These are phyloP conservation scores for Dioszegia aurantiaca DNA, from an alignment of 768 basidiomycete genomes.

Conservation along the genomic window DNA sequence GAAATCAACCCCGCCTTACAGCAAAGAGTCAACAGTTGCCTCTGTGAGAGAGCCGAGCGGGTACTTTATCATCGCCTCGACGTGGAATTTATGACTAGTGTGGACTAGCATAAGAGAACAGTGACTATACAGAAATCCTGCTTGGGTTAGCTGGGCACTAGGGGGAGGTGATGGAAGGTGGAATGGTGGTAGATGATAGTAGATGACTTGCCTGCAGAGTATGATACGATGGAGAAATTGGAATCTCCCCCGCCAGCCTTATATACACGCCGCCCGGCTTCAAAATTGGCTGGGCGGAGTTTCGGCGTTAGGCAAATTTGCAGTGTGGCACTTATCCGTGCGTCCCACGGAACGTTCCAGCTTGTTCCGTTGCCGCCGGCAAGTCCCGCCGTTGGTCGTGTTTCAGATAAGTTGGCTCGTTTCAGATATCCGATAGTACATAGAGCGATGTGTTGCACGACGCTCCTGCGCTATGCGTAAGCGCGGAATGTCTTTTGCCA, in stretches of 20 bases:
- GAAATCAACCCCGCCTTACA: constrained; percentile 26
- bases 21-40: constrained; percentile 27
- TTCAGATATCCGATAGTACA: too few relatives aligned
- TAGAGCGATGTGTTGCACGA: too few relatives aligned
- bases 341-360: neutral
- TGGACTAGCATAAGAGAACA: constrained; percentile 50
- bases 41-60: constrained; percentile 50
- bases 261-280: constrained; percentile 5
- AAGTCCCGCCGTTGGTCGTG: too few relatives aligned
- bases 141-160: constrained; percentile 9
- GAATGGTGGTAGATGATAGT: constrained; percentile 10
- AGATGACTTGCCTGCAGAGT: constrained; percentile 17
- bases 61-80: constrained; percentile 51
- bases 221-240: constrained; percentile 18
- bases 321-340: constrained; percentile 1
- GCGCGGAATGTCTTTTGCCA: too few relatives aligned
- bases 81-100: constrained; percentile 50
- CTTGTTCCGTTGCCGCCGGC: too few relatives aligned
- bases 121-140: constrained; percentile 52
- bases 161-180: neutral
- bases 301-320: constrained; percentile 1
- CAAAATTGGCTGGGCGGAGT: constrained; percentile 1
- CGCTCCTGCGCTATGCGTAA: too few relatives aligned
- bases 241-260: neutral
- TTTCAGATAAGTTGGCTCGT: too few relatives aligned